Evolutionary conservation across 164 flowering plant species (phyloP), one percentile per base, ranked within the genome.

Genomic region (Berberis thunbergii): DNA sequence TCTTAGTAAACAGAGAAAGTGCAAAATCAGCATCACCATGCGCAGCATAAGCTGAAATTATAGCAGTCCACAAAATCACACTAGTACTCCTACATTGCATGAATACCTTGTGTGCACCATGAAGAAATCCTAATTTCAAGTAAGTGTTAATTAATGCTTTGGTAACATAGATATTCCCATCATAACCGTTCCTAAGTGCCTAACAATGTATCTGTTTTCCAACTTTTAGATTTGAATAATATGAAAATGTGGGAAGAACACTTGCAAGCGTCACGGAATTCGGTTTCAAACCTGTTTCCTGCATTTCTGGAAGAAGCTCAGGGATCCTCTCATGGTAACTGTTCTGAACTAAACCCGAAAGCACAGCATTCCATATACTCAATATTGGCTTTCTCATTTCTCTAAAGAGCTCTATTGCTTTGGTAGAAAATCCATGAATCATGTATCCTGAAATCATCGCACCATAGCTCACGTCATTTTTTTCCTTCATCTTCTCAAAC

Each of bases 311-410:
- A 58, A 84, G 46, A 39, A 86, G 69, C 59, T 78, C 78, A 6
- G 79, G 59, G 56, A 77, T 77, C 38, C 43, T 70, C 41, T 76
- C 83, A 67, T 78, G 75, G 3, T 42, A 67, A 54, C 75, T 78
- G 65, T 86, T 88, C 80, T 92, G 97, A 64, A 78, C 83, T 57
- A 83, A 65, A 58, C 97, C 98, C 2, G 96, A 85, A 69, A 92
- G 70, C 52, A 80, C 67, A 61, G 86, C 83, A 78, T 89, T 92
- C 98, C 97, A 89, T 2, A 85, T 74, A 59, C 79, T 86, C 69
- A 88, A 74, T 53, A 72, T 73, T 1, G 83, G 88, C 8, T 10
- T 78, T 71, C 67, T 64, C 76, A 83, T 77, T 67, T 66, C 72
- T 2, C 64, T 64, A 66, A 88, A 88, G 52, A 92, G 65, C 7